A percentile compares a stretch with the other conserved stretches of the same genome.
Evolutionary conservation across 768 basidiomycete species (phyloP).

Genomic region (Tulasnella calospora): DNA sequence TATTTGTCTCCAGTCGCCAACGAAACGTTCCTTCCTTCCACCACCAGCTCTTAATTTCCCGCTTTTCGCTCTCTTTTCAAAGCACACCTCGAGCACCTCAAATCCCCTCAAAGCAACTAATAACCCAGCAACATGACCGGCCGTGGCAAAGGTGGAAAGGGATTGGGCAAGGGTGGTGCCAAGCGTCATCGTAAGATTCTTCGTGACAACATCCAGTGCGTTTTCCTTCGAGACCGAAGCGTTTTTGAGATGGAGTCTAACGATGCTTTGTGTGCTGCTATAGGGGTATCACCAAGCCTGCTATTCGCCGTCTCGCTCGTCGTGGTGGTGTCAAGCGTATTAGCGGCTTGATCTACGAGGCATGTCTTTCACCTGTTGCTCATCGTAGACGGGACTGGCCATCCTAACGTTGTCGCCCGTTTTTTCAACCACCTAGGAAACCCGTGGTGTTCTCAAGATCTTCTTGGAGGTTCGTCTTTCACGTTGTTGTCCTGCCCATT

Average conservation of each 20-base stretch:
- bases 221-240: not conserved
- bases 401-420: not conserved
- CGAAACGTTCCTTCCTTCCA: not conserved
- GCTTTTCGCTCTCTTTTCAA: not conserved
- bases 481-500: not conserved
- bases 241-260: not conserved
- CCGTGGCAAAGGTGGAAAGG: conserved; percentile 95
- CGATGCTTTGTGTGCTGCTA: conserved; percentile 31
- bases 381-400: not conserved
- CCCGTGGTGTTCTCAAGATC: conserved; percentile 89
- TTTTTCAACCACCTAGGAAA: conserved; percentile 47
- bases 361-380: not conserved
- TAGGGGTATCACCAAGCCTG: conserved; percentile 76
- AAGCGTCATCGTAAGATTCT: conserved; percentile 46
- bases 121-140: conserved; percentile 68
- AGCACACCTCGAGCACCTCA: not conserved
- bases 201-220: conserved; percentile 33
- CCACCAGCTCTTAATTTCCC: not conserved
- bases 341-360: conserved; percentile 83
- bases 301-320: conserved; percentile 43
- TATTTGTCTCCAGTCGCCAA: conserved; percentile 3
- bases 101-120: conserved; percentile 28
- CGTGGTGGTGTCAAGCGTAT: conserved; percentile 94
- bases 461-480: conserved; percentile 62
- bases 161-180: conserved; percentile 74